Evolutionary conservation across 306 rosid genomes (phyloP).

Genomic region (Casuarina cunninghamiana): DNA sequence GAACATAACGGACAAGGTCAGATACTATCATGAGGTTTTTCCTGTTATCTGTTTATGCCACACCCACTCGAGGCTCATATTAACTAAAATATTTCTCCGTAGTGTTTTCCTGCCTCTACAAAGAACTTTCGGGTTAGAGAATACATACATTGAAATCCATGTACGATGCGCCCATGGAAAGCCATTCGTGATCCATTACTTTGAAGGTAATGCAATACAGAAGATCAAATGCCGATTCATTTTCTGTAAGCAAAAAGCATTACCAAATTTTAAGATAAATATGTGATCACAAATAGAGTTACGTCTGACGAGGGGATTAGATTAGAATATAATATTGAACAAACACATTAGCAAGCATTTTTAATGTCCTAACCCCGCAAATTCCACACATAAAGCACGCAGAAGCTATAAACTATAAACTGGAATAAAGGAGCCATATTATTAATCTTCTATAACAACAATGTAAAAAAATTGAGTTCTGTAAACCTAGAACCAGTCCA

Average conservation of each 20-base stretch:
- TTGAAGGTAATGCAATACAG: conserved; percentile 97
- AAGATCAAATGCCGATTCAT: conserved; percentile 86
- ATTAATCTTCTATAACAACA: background rate
- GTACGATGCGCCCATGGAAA: conserved; percentile 92
- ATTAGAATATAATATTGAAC: background rate
- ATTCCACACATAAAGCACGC: background rate
- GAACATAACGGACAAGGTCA: background rate
- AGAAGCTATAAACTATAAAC: background rate
- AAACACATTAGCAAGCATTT: background rate
- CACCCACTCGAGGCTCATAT: background rate
- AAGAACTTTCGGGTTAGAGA: conserved; percentile 20
- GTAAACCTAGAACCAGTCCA: background rate
- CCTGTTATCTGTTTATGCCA: background rate
- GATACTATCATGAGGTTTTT: background rate
- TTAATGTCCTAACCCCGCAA: background rate
- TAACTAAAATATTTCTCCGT: background rate
- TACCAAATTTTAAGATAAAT: background rate
- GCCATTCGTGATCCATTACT: conserved; percentile 99
- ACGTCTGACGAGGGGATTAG: background rate
- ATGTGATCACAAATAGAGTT: background rate
- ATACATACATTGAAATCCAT: conserved; percentile 97
- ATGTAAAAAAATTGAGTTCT: background rate
- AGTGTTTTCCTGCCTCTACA: background rate
- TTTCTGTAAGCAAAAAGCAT: conserved; percentile 53
- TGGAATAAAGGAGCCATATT: too few relatives aligned